Evolutionary conservation across 2,329 filamentous ascomycete species (phyloP), one percentile per base, ranked within the genome.

Genomic region (Xylariaceae sp.): DNA sequence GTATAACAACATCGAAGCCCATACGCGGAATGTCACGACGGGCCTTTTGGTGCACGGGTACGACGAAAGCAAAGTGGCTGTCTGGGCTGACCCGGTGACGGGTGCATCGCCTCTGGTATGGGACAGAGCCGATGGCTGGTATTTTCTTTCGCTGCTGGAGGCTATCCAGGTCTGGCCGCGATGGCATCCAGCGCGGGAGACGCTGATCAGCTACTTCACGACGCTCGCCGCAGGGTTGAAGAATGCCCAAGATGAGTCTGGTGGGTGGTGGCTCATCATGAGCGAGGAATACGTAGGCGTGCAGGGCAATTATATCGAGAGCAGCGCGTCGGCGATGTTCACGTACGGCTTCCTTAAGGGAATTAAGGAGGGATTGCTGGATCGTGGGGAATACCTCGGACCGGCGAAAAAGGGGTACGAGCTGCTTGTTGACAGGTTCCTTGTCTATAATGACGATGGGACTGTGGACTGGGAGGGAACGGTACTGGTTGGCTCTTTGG

Each of bases 261-360:
- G 79, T 0, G 80, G 77, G 6, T 85, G 81, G 80, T 84, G 79
- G 76, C 68, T 83, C 48, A 70, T 84, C 41, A 79, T 84, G 74
- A 75, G 74, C 59, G 71, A 75, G 53, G 66, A 72, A 22, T 76
- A 78, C 51, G 72, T 75, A 0, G 74, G 72, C 1, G 61, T 66
- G 37, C 58, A 73, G 43, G 80, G 79, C 2, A 85, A 86, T 65
- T 85, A 80, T 65, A 77, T 85, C 45, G 80, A 85, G 68, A 79
- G 77, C 32, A 81, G 79, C 30, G 81, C 75, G 7, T 78, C 77
- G 1, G 80, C 79, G 3, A 80, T 85, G 76, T 84, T 83, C 59
- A 71, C 74, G 0, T 81, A 79, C 51, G 74, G 77, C 0, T 66
- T 81, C 55, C 64, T 82, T 12, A 76, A 73, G 58, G 80, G 76